Base-by-base conservation (phyloP, 2,329 filamentous ascomycete species). In the Cladosporium oxysporum region DNA sequence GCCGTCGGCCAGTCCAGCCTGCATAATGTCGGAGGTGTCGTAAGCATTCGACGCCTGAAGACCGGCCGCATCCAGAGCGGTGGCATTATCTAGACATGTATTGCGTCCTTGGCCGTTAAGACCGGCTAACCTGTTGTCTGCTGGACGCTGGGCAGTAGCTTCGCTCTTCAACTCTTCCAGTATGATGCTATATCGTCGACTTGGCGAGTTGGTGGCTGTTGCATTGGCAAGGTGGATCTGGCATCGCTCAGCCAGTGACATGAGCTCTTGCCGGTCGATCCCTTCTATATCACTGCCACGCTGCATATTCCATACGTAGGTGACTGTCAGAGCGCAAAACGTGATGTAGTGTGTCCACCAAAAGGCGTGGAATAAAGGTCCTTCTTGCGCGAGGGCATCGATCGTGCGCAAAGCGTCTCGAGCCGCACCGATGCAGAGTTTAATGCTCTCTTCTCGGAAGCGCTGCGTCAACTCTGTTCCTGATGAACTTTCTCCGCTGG, bases 301-400 rank as follows among this genome's bases (percentile, higher is more conserved):
- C 66, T 82, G 80, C 26, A 84, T 83, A 7, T 81, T 76, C 77
- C 80, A 83, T 0, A 84, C 79, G 31, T 84, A 84, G 0, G 82
- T 76, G 0, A 83, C 78, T 0, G 78, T 78, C 4, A 84, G 68
- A 1, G 83, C 81, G 66, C 82, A 84, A 41, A 84, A 84, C 1
- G 79, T 79, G 0, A 83, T 79, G 57, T 83, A 83, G 23, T 81
- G 81, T 11, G 80, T 83, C 77, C 81, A 83, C 81, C 81, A 83
- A 28, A 82, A 77, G 0, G 80, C 79, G 52, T 82, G 78, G 31
- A 79, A 82, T 6, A 78, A 68, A 21, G 70, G 73, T 29, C 75
- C 76, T 31, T 79, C 78, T 2, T 71, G 63, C 5, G 76, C 77
- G 71, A 81, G 77, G 6, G 73, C 72, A 62, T 82, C 78, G 1